Conservation (phyloP, 257 asterid genomes). For the Jacaranda mimosifolia region DNA sequence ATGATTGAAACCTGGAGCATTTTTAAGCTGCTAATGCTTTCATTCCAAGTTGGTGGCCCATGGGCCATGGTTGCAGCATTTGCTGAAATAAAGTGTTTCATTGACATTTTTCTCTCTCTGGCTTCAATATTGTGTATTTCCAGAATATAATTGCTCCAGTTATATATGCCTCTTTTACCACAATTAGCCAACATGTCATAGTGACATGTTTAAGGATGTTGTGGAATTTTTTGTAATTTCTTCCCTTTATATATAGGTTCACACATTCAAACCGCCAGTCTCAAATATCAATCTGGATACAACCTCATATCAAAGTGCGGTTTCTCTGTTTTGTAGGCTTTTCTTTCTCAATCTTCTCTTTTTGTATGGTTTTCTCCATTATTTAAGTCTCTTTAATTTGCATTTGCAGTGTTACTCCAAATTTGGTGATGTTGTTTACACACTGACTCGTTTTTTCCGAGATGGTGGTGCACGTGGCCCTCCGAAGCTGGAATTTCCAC, state of each 20-base stretch:
- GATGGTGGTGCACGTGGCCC: conserved; percentile 64
- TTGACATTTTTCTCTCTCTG: conserved; percentile 1
- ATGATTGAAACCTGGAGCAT: conserved; percentile 30
- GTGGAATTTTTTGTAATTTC: background rate
- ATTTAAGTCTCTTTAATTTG: conserved; percentile 34
- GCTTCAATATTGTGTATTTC: conserved; percentile 23
- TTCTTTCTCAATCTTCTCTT: conserved; percentile 18
- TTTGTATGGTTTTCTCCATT: conserved; percentile 14
- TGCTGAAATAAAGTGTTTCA: conserved; percentile 5
- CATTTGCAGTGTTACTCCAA: conserved; percentile 80
- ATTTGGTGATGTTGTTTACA: conserved; percentile 90
- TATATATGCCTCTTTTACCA: conserved; percentile 12
- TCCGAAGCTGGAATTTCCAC: conserved; percentile 63
- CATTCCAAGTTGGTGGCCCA: background rate
- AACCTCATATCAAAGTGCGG: conserved; percentile 85
- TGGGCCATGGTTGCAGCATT: background rate
- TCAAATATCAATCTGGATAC: conserved; percentile 90
- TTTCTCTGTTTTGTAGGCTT: conserved; percentile 42
- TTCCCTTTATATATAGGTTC: conserved; percentile 60
- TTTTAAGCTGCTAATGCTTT: conserved; percentile 4
- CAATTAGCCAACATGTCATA: conserved; percentile 1
- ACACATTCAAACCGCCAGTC: conserved; percentile 73
- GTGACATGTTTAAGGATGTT: background rate
- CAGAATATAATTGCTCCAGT: conserved; percentile 27
- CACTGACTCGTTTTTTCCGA: conserved; percentile 88